Evolutionary conservation across 345 rosid species (phyloP).

Genomic region (Luvunga scandens): DNA sequence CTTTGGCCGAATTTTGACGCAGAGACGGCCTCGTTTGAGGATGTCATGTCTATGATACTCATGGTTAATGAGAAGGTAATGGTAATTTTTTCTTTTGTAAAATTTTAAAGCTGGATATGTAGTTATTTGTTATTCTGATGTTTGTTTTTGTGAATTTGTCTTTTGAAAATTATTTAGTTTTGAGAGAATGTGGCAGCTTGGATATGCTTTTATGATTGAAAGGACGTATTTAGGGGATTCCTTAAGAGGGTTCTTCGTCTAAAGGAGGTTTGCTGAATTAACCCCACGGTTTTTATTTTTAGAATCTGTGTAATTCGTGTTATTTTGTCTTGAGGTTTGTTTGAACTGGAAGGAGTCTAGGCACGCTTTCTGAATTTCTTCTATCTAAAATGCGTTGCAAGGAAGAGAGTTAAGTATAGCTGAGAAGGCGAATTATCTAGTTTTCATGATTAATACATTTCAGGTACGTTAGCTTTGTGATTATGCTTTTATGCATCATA

Average conservation of each 20-base stretch:
- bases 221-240: conserved; percentile 68
- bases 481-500: conserved; percentile 1
- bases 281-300: neutral
- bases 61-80: conserved; percentile 93
- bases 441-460: conserved; percentile 95
- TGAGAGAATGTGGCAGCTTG: conserved; percentile 98
- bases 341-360: conserved; percentile 7
- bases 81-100: neutral
- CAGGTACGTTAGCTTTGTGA: conserved; percentile 62
- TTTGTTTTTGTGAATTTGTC: conserved; percentile 4
- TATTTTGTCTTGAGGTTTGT: neutral
- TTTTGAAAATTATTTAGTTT: conserved; percentile 50
- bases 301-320: neutral
- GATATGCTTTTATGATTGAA: conserved; percentile 82
- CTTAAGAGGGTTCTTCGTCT: conserved; percentile 77
- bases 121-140: neutral
- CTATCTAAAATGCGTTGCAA: conserved; percentile 38
- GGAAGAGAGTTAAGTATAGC: conserved; percentile 79
- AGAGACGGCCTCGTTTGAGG: conserved; percentile 77
- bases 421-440: conserved; percentile 91
- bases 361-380: neutral
- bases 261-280: conserved; percentile 73
- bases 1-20: conserved; percentile 91
- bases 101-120: neutral
- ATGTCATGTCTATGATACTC: conserved; percentile 93